A percentile compares a stretch with the other conserved stretches of the same genome.
phyloP scores from a whole-genome alignment of 371 early-diverging fungal species.

The Apophysomyces elegans region DNA sequence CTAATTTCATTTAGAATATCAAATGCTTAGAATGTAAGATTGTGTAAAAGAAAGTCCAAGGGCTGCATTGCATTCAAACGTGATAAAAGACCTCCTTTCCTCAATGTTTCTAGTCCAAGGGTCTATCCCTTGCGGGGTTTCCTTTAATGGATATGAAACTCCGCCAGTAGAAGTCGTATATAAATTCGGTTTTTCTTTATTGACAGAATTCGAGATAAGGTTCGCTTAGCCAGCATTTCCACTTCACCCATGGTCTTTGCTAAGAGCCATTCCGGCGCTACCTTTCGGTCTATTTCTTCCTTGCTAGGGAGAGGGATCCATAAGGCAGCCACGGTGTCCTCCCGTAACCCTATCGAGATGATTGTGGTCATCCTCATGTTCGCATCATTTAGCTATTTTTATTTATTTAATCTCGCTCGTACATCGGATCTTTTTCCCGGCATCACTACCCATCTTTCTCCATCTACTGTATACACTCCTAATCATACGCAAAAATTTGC shows the following conservation, averaged over 20 bases:
- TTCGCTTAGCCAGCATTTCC: not conserved
- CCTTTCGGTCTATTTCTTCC: slow-evolving; percentile 29
- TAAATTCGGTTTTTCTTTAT: not conserved
- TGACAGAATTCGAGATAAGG: not conserved
- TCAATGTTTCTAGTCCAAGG: no score
- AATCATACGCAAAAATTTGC: slow-evolving; percentile 31
- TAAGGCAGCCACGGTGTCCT: slow-evolving; percentile 31
- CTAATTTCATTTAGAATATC: not conserved
- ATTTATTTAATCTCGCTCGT: slow-evolving; percentile 73
- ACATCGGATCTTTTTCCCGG: slow-evolving; percentile 74
- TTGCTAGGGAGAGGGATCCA: slow-evolving; percentile 33
- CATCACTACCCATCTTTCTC: slow-evolving; percentile 54
- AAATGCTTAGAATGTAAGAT: no score
- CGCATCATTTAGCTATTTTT: slow-evolving; percentile 79
- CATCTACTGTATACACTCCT: slow-evolving; percentile 55
- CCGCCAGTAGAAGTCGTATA: not conserved
- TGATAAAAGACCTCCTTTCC: not conserved
- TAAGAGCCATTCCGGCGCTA: slow-evolving; percentile 9
- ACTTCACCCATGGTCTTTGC: slow-evolving; percentile 1
- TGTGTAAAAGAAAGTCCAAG: not conserved
- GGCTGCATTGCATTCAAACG: no score
- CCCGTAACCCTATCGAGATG: slow-evolving; percentile 81
- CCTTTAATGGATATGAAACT: not conserved
- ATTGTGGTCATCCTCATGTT: slow-evolving; percentile 74
- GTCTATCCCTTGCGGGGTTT: not conserved